Evolutionary conservation across 148 eudicot species (phyloP), one percentile per base, ranked within the genome.

Genomic region (Chenopodium quinoa): DNA sequence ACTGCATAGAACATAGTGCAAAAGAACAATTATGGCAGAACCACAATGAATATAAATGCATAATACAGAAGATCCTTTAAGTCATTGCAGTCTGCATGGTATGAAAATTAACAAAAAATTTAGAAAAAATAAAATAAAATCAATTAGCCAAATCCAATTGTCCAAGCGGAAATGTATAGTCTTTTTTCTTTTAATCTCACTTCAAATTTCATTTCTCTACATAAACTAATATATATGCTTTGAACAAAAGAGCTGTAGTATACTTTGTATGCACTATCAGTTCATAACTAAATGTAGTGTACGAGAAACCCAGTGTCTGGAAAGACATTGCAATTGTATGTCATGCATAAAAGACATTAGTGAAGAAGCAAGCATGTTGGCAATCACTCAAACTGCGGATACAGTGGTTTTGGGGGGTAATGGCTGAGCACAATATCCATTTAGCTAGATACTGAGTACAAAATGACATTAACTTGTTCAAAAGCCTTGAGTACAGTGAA

Each of bases 1-100:
- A 87, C 99, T 95, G 92, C 88, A 89, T 83, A 31, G 70, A 78
- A 79, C 40, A 80, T 32, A 66, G 80, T 60, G 40, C 25, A n/a
- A 52, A 58, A 84, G 71, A 76, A 7, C 27, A 69, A 31, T 73
- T 9, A 77, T 11, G 67, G 25, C 10, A 20, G 78, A 47, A 48
- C 60, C 69, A 62, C 9, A 73, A 32, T 31, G 2, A 69, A 76
- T 16, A 47, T 40, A 58, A 62, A n/a, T 17, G 19, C 22, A 64
- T 31, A n/a, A 9, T 69, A 8, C 29, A 64, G 17, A 72, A 66
- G 69, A 68, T 56, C 65, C 40, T 34, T 50, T 56, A 50, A 56
- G 67, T 11, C 58, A 11, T 46, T 65, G 48, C 40, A 29, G 12
- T 23, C 48, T 62, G 22, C 22, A 56, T 2, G 4, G n/a, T 14